A percentile compares a stretch with the other conserved stretches of the same genome.
These are phyloP conservation scores for Exophiala viscosa DNA, from an alignment of 2,329 filamentous ascomycete genomes.

Conservation along the genomic window DNA sequence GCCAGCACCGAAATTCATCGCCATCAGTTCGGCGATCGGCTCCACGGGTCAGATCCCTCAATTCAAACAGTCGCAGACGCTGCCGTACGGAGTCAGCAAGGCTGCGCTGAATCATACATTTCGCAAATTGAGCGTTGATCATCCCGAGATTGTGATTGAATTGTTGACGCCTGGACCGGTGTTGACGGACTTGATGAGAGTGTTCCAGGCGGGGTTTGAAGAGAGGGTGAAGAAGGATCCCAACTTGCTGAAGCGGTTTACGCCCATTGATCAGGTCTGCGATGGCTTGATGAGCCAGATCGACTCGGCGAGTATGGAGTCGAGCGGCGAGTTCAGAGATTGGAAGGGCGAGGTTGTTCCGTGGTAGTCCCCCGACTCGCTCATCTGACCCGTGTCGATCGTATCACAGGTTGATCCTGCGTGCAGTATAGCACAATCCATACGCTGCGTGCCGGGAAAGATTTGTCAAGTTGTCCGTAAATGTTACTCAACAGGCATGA, in stretches of 20 bases:
- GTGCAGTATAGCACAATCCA: too few relatives aligned
- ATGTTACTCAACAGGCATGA: too few relatives aligned
- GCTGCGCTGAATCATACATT: conserved; percentile 7
- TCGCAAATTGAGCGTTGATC: conserved; percentile 7
- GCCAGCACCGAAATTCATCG: conserved; percentile 21
- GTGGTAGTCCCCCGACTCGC: too few relatives aligned
- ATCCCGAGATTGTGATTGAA: conserved; percentile 6
- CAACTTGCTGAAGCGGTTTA: not conserved
- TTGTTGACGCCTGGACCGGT: conserved; percentile 9
- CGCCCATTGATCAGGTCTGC: not conserved
- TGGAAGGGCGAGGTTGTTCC: conserved; percentile 8
- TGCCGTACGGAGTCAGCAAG: conserved; percentile 11
- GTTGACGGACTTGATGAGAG: conserved; percentile 6
- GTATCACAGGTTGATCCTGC: too few relatives aligned
- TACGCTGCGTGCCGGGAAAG: too few relatives aligned
- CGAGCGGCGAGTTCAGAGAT: conserved; percentile 7
- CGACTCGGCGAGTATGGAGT: not conserved
- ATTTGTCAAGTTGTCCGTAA: too few relatives aligned
- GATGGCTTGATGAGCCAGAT: not conserved
- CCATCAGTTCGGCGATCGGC: conserved; percentile 27
- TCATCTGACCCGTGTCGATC: too few relatives aligned
- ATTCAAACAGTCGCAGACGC: not conserved
- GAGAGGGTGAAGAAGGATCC: conserved; percentile 2
- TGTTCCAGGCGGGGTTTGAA: not conserved
- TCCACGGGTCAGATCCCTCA: not conserved